Conservation (phyloP, 2,329 filamentous ascomycete species). For the Ilyonectria destructans region DNA sequence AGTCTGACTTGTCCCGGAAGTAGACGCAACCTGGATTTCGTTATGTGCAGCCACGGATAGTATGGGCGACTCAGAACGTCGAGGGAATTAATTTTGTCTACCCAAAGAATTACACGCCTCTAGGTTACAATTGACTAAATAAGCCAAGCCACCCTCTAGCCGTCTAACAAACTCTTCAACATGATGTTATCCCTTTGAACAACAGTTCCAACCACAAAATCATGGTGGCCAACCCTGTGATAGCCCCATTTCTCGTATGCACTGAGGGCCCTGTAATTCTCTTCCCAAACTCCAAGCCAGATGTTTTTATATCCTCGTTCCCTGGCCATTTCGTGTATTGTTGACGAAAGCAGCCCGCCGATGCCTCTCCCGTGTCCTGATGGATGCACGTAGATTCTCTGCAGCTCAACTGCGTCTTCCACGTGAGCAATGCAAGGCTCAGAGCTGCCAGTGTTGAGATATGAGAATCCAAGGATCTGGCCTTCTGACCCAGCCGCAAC, state of each 20-base stretch:
- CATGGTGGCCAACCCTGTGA: constrained; percentile 57
- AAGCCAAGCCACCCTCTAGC: background rate
- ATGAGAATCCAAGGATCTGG: constrained; percentile 58
- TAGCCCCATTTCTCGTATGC: constrained; percentile 62
- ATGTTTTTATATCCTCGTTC: constrained; percentile 57
- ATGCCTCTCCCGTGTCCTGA: constrained; percentile 57
- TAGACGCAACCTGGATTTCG: too few relatives aligned
- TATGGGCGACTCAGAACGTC: too few relatives aligned
- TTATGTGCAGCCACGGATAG: too few relatives aligned
- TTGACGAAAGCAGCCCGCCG: constrained; percentile 53
- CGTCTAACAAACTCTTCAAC: constrained; percentile 49
- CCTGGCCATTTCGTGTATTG: constrained; percentile 54
- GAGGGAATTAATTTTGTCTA: too few relatives aligned
- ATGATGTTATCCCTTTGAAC: constrained; percentile 63
- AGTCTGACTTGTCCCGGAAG: too few relatives aligned
- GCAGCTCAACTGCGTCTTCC: constrained; percentile 57
- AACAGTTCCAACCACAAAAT: constrained; percentile 59
- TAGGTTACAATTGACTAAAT: too few relatives aligned
- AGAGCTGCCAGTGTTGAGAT: constrained; percentile 55
- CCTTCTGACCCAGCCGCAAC: constrained; percentile 40
- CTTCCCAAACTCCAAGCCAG: constrained; percentile 67
- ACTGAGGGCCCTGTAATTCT: constrained; percentile 57
- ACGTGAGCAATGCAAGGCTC: constrained; percentile 58
- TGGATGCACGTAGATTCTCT: constrained; percentile 60
- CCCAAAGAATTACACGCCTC: too few relatives aligned